phyloP scores from a whole-genome alignment of 176 grass and related monocot species.

The Oryza glumipatula region DNA sequence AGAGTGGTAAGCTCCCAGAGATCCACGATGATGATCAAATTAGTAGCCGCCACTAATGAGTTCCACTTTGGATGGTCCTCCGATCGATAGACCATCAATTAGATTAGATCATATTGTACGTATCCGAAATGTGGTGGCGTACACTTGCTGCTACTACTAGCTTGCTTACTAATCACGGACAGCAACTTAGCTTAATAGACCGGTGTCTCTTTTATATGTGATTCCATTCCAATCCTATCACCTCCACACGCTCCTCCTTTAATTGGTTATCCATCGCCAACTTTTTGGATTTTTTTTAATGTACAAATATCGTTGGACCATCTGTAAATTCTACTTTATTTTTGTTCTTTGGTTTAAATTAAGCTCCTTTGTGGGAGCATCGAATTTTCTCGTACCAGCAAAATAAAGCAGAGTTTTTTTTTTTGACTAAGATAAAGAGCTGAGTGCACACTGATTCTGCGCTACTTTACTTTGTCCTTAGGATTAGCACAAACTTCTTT shows the following conservation, averaged over 20 bases:
- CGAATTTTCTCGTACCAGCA: conserved; percentile 29
- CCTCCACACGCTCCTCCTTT: conserved; percentile 30
- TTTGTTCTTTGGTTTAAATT: conserved; percentile 4
- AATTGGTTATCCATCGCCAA: background rate
- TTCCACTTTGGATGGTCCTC: background rate
- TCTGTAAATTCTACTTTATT: conserved; percentile 1
- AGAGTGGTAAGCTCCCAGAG: background rate
- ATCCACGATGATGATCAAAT: background rate
- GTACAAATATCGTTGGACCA: background rate
- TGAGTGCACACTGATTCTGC: background rate
- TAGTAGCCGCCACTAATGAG: background rate
- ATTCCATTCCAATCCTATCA: conserved; percentile 39
- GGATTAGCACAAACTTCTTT: background rate
- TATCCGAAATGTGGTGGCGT: background rate
- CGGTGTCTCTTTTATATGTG: background rate
- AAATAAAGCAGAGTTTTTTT: background rate
- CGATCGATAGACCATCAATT: background rate
- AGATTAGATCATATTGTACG: conserved; percentile 7
- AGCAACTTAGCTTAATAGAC: background rate
- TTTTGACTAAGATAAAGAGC: background rate
- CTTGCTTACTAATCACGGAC: conserved; percentile 17
- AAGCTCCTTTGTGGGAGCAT: background rate
- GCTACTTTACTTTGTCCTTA: background rate
- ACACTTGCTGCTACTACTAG: background rate
- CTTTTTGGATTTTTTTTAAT: conserved; percentile 17